These are phyloP conservation scores for Nicotiana obtusifolia DNA, from an alignment of 257 asterid genomes.

Conservation along the genomic window DNA sequence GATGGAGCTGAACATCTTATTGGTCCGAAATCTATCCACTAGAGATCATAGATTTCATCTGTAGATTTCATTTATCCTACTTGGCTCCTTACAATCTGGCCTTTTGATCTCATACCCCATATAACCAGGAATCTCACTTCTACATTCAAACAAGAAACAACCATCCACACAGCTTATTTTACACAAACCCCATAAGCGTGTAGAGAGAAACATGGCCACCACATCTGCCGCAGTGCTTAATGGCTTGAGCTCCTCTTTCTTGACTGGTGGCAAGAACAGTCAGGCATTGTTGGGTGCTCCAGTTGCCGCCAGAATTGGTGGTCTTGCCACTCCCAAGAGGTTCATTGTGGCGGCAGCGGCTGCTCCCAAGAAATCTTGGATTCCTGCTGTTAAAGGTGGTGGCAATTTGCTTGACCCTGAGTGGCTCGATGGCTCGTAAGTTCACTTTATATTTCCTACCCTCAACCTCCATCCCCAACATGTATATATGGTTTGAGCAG, in stretches of 20 bases:
- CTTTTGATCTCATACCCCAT: constrained; percentile 21
- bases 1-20: neutral
- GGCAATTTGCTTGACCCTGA: constrained; percentile 75
- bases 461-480: neutral
- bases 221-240: constrained; percentile 83
- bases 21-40: constrained; percentile 20
- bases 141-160: constrained; percentile 1
- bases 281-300: constrained; percentile 52
- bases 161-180: neutral
- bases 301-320: constrained; percentile 33
- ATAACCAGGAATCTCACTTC: neutral
- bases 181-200: neutral
- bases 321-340: constrained; percentile 40
- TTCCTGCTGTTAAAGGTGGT: constrained; percentile 75
- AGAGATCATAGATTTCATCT: constrained; percentile 1
- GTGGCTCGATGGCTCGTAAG: constrained; percentile 99
- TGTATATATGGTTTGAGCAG: neutral
- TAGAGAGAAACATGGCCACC: constrained; percentile 51
- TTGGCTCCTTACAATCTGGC: constrained; percentile 35
- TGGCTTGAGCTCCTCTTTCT: constrained; percentile 73
- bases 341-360: constrained; percentile 54
- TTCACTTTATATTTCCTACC: neutral
- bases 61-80: constrained; percentile 51
- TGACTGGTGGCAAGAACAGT: constrained; percentile 68
- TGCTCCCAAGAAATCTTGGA: constrained; percentile 81